A percentile compares a stretch with the other conserved stretches of the same genome.
Conservation (phyloP, 768 basidiomycete genomes). For the Pisolithus tinctorius region DNA sequence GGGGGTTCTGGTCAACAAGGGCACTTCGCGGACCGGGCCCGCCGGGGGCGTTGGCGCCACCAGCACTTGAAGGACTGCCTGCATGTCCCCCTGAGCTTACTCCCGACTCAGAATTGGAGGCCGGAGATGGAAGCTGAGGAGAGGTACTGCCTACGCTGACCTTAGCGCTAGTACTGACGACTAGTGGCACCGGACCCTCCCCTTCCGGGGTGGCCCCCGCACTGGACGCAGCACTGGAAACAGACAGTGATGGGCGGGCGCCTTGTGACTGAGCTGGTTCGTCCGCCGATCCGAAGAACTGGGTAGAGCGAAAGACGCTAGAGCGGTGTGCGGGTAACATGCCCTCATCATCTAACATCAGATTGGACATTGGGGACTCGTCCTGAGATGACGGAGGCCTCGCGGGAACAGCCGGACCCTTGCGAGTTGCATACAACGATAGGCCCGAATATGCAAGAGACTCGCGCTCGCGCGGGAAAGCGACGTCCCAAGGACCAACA, state of each 20-base stretch:
- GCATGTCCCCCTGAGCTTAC: slow-evolving; percentile 30
- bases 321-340: slow-evolving; percentile 28
- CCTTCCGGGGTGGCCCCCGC: slow-evolving; percentile 38
- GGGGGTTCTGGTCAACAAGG: slow-evolving; percentile 86
- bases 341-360: slow-evolving; percentile 22
- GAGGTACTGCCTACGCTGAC: slow-evolving; percentile 37
- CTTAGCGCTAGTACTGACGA: slow-evolving; percentile 42
- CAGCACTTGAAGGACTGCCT: slow-evolving; percentile 25
- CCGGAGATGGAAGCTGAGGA: slow-evolving; percentile 73
- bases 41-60: slow-evolving; percentile 15
- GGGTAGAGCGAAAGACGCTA: slow-evolving; percentile 21
- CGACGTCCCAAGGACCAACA: slow-evolving; percentile 28
- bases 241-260: slow-evolving; percentile 27
- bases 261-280: slow-evolving; percentile 16
- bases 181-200: slow-evolving; percentile 21
- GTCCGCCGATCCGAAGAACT: slow-evolving; percentile 19
- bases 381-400: slow-evolving; percentile 22
- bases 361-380: slow-evolving; percentile 18
- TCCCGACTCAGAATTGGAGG: slow-evolving; percentile 53
- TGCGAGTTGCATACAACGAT: slow-evolving; percentile 22
- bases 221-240: slow-evolving; percentile 36
- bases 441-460: slow-evolving; percentile 12
- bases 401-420: slow-evolving; percentile 14
- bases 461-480: slow-evolving; percentile 28
- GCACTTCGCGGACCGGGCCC: slow-evolving; percentile 28